Evolutionary conservation across 495 filamentous ascomycete species (phyloP), one percentile per base, ranked within the genome.

Genomic region (Penicillium odoratum): DNA sequence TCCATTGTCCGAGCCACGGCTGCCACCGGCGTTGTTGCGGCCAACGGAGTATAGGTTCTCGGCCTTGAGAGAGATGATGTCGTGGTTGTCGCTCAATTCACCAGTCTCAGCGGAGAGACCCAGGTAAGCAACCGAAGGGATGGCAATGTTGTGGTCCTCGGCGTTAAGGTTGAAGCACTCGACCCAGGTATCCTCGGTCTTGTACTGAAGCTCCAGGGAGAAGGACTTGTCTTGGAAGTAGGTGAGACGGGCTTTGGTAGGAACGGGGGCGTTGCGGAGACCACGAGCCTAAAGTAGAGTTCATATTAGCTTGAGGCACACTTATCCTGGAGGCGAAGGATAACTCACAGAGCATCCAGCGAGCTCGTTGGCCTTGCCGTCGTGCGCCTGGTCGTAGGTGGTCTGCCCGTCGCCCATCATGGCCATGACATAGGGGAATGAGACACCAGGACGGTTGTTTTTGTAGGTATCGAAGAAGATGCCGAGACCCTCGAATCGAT

Each of bases 401-500:
- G 88, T 96, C 69, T 89, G 76, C 31, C 94, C 92, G 72, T 99
- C 94, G 48, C 88, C 94, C 68, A 96, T 80, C 94, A 98, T 97
- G 50, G 95, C 95, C 92, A 97, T 96, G 63, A 99, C 89, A 65
- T 97, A 98, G 40, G 95, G 95, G 74, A 99, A 99, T 25, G 95
- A 87, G 16, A 88, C 87, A 9, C 95, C 95, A 8, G 95, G 95
- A 16, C 95, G 86, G 78, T 96, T 96, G 78, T 99, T 99, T 85
- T 99, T 99, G 80, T 99, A 99, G 47, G 95, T 99, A 70, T 99
- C 95, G 77, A 99, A 86, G 81, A 99, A 97, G 68, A 99, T 82
- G 42, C 94, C 95, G 13, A 99, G 83, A 11, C 95, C 95, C 66
- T 98, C 94, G 63, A 98, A 99, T 47, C 83, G 83, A 74, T 99